Evolutionary conservation across 345 rosid genomes (phyloP).

Genomic region (Physaria fendleri): DNA sequence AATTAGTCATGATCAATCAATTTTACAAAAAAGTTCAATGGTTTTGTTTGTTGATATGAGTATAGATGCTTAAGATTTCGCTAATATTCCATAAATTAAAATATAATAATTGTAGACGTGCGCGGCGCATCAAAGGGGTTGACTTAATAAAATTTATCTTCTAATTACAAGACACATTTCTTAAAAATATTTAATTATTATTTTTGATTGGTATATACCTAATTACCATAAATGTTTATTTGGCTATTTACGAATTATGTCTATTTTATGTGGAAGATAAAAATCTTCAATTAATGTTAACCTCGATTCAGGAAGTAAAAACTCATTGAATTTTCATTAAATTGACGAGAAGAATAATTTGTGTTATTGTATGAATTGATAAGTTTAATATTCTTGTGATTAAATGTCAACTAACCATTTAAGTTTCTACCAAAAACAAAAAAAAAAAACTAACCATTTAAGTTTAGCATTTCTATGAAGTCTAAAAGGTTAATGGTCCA

Average conservation of each 20-base stretch:
- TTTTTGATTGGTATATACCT: background rate
- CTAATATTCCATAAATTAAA: background rate
- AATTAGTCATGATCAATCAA: background rate
- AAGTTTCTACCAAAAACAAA: too few relatives aligned
- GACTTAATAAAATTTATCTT: too few relatives aligned
- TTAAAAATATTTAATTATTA: background rate
- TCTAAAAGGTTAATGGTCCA: constrained; percentile 1
- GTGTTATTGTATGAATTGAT: background rate
- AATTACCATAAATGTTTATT: background rate
- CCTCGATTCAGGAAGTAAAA: background rate
- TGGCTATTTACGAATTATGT: background rate
- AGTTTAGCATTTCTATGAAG: constrained; percentile 11
- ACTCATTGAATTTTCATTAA: background rate
- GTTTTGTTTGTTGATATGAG: background rate
- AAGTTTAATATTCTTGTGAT: background rate
- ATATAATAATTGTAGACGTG: constrained; percentile 18
- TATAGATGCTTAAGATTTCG: background rate
- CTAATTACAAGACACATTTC: constrained; percentile 1
- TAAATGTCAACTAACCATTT: constrained; percentile 9
- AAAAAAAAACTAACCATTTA: constrained; percentile 6
- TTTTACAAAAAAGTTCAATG: background rate
- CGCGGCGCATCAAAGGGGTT: constrained; percentile 19
- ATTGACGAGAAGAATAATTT: background rate
- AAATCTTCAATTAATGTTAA: background rate
- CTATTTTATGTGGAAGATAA: background rate